Evolutionary conservation across 495 filamentous ascomycete species (phyloP), one percentile per base, ranked within the genome.

Genomic region (Podospora fimiseda): DNA sequence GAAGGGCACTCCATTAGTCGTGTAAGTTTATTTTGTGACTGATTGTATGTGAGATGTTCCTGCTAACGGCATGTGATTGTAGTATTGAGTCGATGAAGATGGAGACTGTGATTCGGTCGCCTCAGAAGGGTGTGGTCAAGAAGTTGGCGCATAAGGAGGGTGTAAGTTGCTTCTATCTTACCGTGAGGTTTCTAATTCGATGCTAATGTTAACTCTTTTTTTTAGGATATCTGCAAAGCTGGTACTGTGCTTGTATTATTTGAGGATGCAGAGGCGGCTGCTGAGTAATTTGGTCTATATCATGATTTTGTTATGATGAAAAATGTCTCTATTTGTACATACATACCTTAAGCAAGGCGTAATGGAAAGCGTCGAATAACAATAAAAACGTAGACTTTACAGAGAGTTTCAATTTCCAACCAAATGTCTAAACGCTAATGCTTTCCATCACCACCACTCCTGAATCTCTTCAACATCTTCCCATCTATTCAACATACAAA

Each of bases 61-160:
- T 52, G 40, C 64, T 69, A 45, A 62, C 33, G 30, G n/a, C 13
- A 19, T 44, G 43, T 3, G 9, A 15, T 15, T 21, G 9, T 42
- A 77, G 78, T 1, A 95, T 98, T 63, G 93, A 98, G 71, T 96
- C 92, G 51, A 98, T 98, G 93, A 98, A 98, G 79, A 98, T 98
- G 93, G 93, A 98, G 71, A 98, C 90, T 27, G 90, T 95, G 30
- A 96, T 98, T 53, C 78, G 93, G 53, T 91, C 87, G 57, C 93
- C 93, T 9, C 83, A 90, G 43, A 83, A 84, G 56, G 93, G 90
- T 6, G 78, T 83, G 8, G 80, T 98, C 53, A 81, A 83, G 52
- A 88, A 80, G 68, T 73, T 98, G 43, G 89, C 92, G 38, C 90
- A 96, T 70, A 78, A 84, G 67, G 77, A 84, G 74, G 92, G 92